phyloP scores from a whole-genome alignment of 768 basidiomycete species.

The Serendipita sp. region DNA sequence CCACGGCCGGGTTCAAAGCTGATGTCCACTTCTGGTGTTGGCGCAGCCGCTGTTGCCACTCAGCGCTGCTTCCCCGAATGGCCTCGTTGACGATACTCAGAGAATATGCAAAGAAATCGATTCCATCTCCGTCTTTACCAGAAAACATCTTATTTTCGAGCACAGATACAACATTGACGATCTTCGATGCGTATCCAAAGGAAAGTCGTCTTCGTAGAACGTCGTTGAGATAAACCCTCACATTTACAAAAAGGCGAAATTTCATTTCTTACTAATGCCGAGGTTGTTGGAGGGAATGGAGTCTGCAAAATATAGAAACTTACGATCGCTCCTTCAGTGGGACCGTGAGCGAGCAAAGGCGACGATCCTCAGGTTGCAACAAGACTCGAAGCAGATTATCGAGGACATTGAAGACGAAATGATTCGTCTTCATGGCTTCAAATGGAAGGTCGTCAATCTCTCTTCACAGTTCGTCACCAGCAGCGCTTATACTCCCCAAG shows the following conservation, averaged over 20 bases:
- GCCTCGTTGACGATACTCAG: conserved; percentile 34
- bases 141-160: conserved; percentile 42
- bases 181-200: conserved; percentile 67
- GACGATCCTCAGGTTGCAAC: conserved; percentile 34
- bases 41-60: not conserved
- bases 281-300: conserved; percentile 25
- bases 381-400: conserved; percentile 39
- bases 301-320: conserved; percentile 23
- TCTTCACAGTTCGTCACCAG: conserved; percentile 7
- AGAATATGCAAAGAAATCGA: conserved; percentile 35
- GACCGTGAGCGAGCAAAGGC: conserved; percentile 38
- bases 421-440: conserved; percentile 52
- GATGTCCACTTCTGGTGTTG: not conserved
- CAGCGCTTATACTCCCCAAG: conserved; percentile 19
- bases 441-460: conserved; percentile 30
- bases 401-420: conserved; percentile 65
- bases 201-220: not conserved
- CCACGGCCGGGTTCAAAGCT: too few species aligned
- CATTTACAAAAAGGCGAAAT: conserved; percentile 33
- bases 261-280: conserved; percentile 81
- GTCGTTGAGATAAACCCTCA: not conserved
- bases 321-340: conserved; percentile 38
- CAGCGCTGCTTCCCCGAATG: not conserved
- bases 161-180: conserved; percentile 37
- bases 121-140: conserved; percentile 36